Percentiles rank a stretch among this genome's conserved stretches.
phyloP scores from a whole-genome alignment of 768 basidiomycete genomes.

The Tylopilus rubrobrunneus region DNA sequence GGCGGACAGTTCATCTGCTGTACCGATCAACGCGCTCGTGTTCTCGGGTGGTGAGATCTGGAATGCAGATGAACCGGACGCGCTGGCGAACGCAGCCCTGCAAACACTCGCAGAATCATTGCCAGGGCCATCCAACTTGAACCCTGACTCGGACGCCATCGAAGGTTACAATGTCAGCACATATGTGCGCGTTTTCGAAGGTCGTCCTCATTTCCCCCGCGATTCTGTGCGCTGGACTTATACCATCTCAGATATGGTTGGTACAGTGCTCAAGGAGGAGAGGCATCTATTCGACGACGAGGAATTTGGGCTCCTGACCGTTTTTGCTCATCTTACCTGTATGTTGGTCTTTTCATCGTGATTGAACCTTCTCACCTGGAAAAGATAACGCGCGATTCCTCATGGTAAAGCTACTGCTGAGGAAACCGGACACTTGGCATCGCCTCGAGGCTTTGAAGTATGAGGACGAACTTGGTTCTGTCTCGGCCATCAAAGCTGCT shows the following conservation, averaged over 20 bases:
- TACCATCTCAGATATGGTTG: conserved; percentile 48
- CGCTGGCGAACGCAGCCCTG: background rate
- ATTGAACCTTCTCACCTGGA: conserved; percentile 5
- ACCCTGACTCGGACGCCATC: background rate
- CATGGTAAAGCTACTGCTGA: conserved; percentile 57
- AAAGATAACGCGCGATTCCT: conserved; percentile 59
- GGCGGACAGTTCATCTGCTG: conserved; percentile 8
- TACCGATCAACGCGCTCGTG: conserved; percentile 24
- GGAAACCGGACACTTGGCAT: conserved; percentile 55
- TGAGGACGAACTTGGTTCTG: conserved; percentile 37
- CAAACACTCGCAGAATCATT: conserved; percentile 7
- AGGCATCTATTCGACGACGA: conserved; percentile 45
- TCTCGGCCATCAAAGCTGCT: conserved; percentile 34
- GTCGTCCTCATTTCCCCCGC: conserved; percentile 5
- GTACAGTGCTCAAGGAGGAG: conserved; percentile 48
- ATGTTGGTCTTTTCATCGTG: conserved; percentile 20
- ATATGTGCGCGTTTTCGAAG: conserved; percentile 32
- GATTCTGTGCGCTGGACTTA: background rate
- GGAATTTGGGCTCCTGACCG: conserved; percentile 44
- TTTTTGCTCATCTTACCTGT: conserved; percentile 49
- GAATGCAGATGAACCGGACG: conserved; percentile 14
- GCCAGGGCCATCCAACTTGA: conserved; percentile 12
- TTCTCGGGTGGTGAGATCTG: conserved; percentile 28
- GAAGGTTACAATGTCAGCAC: conserved; percentile 15
- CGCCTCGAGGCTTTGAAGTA: conserved; percentile 45